Percentiles rank a stretch among this genome's conserved stretches.
These are phyloP conservation scores for Pythium vanterpoolii DNA, from an alignment of 352 stramenopile species.

Conservation along the genomic window DNA sequence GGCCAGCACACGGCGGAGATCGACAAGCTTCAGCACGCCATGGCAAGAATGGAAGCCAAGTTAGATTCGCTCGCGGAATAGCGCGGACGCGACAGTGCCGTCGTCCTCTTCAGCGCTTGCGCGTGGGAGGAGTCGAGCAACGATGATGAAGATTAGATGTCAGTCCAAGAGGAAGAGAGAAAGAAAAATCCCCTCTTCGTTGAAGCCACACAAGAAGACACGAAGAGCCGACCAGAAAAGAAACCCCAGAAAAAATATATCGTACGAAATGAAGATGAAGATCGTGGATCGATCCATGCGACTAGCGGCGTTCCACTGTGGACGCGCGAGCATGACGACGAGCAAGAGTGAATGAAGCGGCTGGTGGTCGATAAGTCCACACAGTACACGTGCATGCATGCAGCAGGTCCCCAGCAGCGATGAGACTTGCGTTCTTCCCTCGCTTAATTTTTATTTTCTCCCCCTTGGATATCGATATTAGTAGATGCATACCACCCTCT, in stretches of 20 bases:
- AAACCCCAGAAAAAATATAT: slow-evolving; percentile 20
- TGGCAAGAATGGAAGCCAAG: slow-evolving; percentile 89
- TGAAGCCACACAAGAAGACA: slow-evolving; percentile 19
- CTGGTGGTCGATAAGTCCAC: not conserved
- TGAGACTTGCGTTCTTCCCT: slow-evolving; percentile 19
- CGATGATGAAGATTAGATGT: slow-evolving; percentile 26
- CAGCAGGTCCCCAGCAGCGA: slow-evolving; percentile 9
- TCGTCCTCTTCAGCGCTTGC: not conserved
- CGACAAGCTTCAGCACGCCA: slow-evolving; percentile 80
- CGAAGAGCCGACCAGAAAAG: not conserved
- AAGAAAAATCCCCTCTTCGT: slow-evolving; percentile 7
- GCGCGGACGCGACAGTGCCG: not conserved
- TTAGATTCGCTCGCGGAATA: slow-evolving; percentile 82
- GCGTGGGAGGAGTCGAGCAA: not conserved
- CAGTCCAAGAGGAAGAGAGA: slow-evolving; percentile 20
- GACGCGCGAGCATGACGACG: no score
- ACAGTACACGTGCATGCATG: not conserved
- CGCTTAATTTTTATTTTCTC: slow-evolving; percentile 27
- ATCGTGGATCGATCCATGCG: not conserved
- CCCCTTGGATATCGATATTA: slow-evolving; percentile 33
- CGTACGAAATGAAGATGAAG: slow-evolving; percentile 22
- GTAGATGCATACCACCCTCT: slow-evolving; percentile 4
- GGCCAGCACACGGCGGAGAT: slow-evolving; percentile 88
- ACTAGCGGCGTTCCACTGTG: no score
- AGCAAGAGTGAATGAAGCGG: not conserved